A percentile compares a stretch with the other conserved stretches of the same genome.
Conservation (phyloP, 371 early-diverging fungal species). For the Entomophthora muscae region DNA sequence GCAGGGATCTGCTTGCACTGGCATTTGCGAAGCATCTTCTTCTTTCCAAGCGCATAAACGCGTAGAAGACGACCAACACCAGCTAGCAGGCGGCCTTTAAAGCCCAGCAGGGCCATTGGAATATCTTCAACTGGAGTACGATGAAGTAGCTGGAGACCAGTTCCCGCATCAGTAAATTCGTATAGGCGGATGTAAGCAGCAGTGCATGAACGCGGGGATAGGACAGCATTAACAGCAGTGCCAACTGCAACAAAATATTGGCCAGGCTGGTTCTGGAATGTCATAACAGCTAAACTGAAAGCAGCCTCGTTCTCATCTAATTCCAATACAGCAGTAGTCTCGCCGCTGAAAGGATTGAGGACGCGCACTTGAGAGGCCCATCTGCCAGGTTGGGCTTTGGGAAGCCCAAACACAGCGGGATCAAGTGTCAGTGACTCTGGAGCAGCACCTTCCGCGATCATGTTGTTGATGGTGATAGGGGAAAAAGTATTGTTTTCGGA, state of each 20-base stretch:
- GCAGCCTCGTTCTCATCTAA: conserved; percentile 80
- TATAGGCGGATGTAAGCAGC: conserved; percentile 61
- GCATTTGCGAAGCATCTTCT: conserved; percentile 78
- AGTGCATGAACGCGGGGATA: conserved; percentile 50
- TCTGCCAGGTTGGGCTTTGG: conserved; percentile 42
- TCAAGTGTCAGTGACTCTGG: conserved; percentile 13
- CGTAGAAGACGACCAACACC: conserved; percentile 75
- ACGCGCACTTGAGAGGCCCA: conserved; percentile 86
- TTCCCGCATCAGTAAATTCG: conserved; percentile 40
- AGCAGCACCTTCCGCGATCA: conserved; percentile 24
- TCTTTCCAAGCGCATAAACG: conserved; percentile 84
- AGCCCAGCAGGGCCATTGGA: conserved; percentile 62
- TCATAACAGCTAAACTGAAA: conserved; percentile 51
- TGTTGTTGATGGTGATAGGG: conserved; percentile 33
- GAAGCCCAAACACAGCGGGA: conserved; percentile 57
- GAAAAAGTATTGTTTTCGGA: conserved; percentile 65
- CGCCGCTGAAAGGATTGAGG: conserved; percentile 62
- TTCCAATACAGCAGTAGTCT: conserved; percentile 46
- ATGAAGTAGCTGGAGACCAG: conserved; percentile 57
- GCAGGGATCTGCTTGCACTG: conserved; percentile 58
- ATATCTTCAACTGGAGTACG: conserved; percentile 66
- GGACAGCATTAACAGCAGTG: conserved; percentile 49
- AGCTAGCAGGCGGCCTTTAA: conserved; percentile 79
- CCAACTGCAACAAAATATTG: conserved; percentile 70
- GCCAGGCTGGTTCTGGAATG: conserved; percentile 34